Base-by-base conservation (phyloP, 2,329 filamentous ascomycete genomes). In the Alternaria panax region DNA sequence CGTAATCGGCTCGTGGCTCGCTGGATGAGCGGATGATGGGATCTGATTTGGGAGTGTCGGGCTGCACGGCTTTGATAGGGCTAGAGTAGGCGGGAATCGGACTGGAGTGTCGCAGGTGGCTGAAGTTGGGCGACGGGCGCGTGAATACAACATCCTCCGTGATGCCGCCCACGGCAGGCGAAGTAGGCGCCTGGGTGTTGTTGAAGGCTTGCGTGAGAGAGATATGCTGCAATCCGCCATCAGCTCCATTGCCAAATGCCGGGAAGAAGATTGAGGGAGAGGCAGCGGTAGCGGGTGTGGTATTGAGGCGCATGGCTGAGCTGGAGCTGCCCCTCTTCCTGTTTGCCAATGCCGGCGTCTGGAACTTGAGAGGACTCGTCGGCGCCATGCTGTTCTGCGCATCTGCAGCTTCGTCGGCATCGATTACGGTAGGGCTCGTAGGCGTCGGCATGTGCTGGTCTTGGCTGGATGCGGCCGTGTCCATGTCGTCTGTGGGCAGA, bases 181-280 rank as follows among this genome's bases (percentile, higher is more conserved):
- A 83, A 0, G 81, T 82, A 18, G 73, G 74, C 22, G 78, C 79
- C 61, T 82, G 82, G 1, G 80, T 83, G 25, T 79, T 77, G 50
- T 79, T 74, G 65, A 82, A 83, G 12, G 79, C 71, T 57, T 84
- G 81, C 7, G 80, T 82, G 25, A 80, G 73, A 34, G 78, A 81
- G 70, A 83, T 74, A 22, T 64, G 63, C 41, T 68, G 41, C 68
- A 66, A 45, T n/a, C 46, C 52, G n/a, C 61, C 72, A 41, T 67
- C 59, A 11, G 42, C 67, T 4, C 59, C 67, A 42, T 59, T 64
- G 18, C 74, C 73, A 7, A 73, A 68, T 32, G 70, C 65, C 12
- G 70, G 75, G 64, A 80, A 80, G 43, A 64, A 62, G 22, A 48
- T 57, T 32, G 80, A 72, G 18, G 80, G 74, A 51, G 73, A 67